phyloP scores from a whole-genome alignment of 768 basidiomycete genomes.

The Russula olivacea region DNA sequence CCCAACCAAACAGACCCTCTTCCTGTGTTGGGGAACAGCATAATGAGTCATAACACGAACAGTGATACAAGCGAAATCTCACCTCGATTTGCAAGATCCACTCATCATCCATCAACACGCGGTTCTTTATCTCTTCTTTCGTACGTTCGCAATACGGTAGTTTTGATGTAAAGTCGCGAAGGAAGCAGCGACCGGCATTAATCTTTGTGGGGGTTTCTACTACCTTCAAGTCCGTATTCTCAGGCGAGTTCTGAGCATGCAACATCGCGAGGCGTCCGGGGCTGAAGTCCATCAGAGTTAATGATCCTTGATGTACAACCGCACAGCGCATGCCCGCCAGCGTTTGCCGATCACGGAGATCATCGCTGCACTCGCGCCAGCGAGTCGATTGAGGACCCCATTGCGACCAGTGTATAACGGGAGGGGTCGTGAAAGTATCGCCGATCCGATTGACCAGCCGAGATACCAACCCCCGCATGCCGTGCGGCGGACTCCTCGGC shows the following conservation, averaged over 20 bases:
- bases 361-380: conserved; percentile 11
- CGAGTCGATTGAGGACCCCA: conserved; percentile 20
- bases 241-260: neutral
- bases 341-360: conserved; percentile 17
- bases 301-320: conserved; percentile 7
- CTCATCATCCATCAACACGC: conserved; percentile 21
- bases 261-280: conserved; percentile 14
- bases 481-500: neutral
- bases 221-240: neutral
- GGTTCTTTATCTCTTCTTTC: conserved; percentile 5
- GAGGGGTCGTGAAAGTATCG: neutral
- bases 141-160: conserved; percentile 9
- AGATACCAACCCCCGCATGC: neutral
- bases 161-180: conserved; percentile 7
- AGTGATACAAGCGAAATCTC: neutral
- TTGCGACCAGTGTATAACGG: conserved; percentile 12
- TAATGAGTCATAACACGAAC: neutral
- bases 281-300: conserved; percentile 19
- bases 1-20: conserved; percentile 22
- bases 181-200: conserved; percentile 9
- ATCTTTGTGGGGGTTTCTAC: neutral
- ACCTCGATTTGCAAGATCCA: conserved; percentile 21
- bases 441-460: conserved; percentile 3
- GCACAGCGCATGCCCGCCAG: conserved; percentile 20
- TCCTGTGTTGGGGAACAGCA: neutral